A percentile compares a stretch with the other conserved stretches of the same genome.
Evolutionary conservation across 371 early-diverging fungal genomes (phyloP).

Genomic region (Zopfochytrium polystomum): DNA sequence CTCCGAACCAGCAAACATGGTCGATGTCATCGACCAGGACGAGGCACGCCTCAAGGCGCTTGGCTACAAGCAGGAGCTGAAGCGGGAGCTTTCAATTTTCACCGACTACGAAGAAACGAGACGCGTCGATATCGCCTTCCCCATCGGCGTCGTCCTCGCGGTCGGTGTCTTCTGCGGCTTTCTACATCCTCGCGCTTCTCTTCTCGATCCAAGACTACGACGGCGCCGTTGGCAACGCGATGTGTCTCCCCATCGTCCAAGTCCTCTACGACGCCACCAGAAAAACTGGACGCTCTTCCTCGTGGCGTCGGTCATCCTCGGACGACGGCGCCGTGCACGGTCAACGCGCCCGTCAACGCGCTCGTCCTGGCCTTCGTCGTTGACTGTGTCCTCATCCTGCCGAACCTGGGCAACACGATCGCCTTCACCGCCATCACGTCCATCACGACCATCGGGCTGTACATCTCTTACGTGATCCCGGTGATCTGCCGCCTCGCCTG

Average conservation of each 20-base stretch:
- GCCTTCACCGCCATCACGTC: slow-evolving; percentile 56
- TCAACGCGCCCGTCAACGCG: slow-evolving; percentile 40
- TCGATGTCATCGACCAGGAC: too few relatives aligned
- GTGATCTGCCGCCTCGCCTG: slow-evolving; percentile 46
- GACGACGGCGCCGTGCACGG: too few relatives aligned
- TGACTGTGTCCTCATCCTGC: slow-evolving; percentile 27
- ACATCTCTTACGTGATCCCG: slow-evolving; percentile 66
- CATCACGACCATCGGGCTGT: slow-evolving; percentile 63
- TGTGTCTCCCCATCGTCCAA: slow-evolving; percentile 55
- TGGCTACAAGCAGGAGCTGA: slow-evolving; percentile 57
- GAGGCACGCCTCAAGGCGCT: slow-evolving; percentile 32
- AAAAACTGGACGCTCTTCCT: slow-evolving; percentile 48
- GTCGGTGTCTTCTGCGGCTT: slow-evolving; percentile 59
- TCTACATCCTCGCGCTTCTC: slow-evolving; percentile 58
- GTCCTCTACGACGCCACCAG: slow-evolving; percentile 60
- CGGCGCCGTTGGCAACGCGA: slow-evolving; percentile 35
- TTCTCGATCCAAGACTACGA: slow-evolving; percentile 61
- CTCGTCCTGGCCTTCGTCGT: slow-evolving; percentile 31
- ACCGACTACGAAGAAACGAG: slow-evolving; percentile 68
- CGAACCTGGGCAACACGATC: slow-evolving; percentile 27
- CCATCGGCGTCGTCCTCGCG: slow-evolving; percentile 63
- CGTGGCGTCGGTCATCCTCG: too few relatives aligned
- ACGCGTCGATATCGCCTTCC: slow-evolving; percentile 55
- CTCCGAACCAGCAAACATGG: too few relatives aligned
- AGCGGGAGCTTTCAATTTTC: slow-evolving; percentile 61